These are phyloP conservation scores for Sporormia fimetaria DNA, from an alignment of 495 filamentous ascomycete genomes.

Conservation along the genomic window DNA sequence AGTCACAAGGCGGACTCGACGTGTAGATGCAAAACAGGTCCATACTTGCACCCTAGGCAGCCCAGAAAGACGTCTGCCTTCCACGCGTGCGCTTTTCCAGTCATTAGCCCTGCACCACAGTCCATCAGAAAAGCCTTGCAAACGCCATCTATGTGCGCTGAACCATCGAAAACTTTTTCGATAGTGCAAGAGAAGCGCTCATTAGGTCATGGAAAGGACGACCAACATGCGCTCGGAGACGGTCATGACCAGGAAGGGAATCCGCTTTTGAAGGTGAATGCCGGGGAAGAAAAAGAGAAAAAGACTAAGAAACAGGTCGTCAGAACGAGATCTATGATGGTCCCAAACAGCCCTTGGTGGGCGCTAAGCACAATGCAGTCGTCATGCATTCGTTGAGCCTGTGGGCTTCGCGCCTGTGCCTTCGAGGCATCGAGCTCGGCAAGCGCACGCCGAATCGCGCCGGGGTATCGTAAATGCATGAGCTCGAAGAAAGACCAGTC, in stretches of 20 bases:
- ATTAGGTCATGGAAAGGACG: conserved; percentile 16
- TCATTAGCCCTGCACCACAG: conserved; percentile 14
- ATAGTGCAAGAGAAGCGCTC: conserved; percentile 19
- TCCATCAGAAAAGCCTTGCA: conserved; percentile 17
- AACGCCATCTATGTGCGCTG: conserved; percentile 29
- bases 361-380: conserved; percentile 19
- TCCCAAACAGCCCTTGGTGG: conserved; percentile 26
- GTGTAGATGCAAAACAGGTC: conserved; percentile 24
- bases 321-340: conserved; percentile 26
- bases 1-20: conserved; percentile 17
- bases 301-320: conserved; percentile 23
- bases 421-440: conserved; percentile 25
- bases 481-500: conserved; percentile 30
- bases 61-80: conserved; percentile 6
- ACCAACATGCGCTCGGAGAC: conserved; percentile 20
- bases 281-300: conserved; percentile 16
- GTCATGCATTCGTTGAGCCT: conserved; percentile 15
- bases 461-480: conserved; percentile 41
- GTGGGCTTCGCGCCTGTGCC: conserved; percentile 24
- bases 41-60: conserved; percentile 11
- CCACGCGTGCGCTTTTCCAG: conserved; percentile 16
- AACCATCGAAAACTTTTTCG: conserved; percentile 19
- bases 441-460: conserved; percentile 21
- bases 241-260: conserved; percentile 22
- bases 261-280: conserved; percentile 21